phyloP scores from a whole-genome alignment of 2,329 filamentous ascomycete genomes.

The Paecilomyces variotii region DNA sequence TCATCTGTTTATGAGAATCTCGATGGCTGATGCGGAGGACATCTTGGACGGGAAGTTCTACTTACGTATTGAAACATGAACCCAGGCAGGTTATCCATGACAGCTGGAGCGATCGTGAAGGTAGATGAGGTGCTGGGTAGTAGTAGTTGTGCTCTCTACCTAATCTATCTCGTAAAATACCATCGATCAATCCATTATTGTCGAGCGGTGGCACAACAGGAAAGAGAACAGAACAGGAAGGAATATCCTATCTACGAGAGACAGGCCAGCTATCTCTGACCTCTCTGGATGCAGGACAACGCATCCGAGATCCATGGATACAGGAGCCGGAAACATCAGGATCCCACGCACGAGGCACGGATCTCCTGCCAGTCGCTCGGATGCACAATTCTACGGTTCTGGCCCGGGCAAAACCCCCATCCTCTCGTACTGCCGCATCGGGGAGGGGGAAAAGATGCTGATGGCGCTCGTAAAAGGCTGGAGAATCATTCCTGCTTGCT shows the following conservation, averaged over 20 bases:
- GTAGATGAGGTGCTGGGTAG: background rate
- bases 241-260: background rate
- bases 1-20: background rate
- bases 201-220: background rate
- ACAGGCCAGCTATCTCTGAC: background rate
- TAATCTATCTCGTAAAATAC: background rate
- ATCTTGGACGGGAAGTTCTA: background rate
- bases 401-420: background rate
- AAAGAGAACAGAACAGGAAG: background rate
- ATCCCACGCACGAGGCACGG: background rate
- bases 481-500: background rate
- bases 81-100: background rate
- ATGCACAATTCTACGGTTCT: background rate
- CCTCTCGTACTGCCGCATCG: background rate
- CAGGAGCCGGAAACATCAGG: background rate
- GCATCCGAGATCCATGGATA: background rate
- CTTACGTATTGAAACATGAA: background rate
- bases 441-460: background rate
- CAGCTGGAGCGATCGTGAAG: background rate
- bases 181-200: background rate
- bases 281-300: background rate
- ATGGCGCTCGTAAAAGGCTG: background rate
- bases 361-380: background rate
- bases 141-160: background rate
- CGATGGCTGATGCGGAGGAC: background rate